phyloP scores from a whole-genome alignment of 106 monocot species.

The Dioscorea alata region DNA sequence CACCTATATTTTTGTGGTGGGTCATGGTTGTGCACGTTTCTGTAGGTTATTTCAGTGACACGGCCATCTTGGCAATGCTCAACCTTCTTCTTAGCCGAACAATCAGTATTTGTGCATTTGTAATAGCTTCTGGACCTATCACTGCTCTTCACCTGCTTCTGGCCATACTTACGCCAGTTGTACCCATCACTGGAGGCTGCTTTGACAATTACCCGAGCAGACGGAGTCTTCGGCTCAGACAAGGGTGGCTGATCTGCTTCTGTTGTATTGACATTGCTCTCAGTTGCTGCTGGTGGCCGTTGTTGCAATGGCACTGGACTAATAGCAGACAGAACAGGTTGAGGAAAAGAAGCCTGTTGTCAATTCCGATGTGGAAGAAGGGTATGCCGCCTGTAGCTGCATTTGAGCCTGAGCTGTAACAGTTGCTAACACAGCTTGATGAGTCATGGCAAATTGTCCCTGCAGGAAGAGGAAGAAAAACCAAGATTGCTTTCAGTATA shows the following conservation, averaged over 20 bases:
- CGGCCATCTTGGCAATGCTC: constrained; percentile 62
- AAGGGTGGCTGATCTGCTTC: background rate
- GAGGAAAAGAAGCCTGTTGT: constrained; percentile 14
- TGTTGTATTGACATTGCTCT: constrained; percentile 11
- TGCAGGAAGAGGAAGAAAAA: constrained; percentile 11
- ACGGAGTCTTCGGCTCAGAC: constrained; percentile 17
- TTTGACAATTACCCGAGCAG: constrained; percentile 13
- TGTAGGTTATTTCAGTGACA: constrained; percentile 43
- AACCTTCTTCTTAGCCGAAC: constrained; percentile 73
- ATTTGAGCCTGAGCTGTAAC: constrained; percentile 77
- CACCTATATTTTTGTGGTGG: constrained; percentile 45
- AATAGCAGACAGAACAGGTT: constrained; percentile 16
- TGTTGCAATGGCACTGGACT: constrained; percentile 23
- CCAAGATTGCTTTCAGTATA: background rate
- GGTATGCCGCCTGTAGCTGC: constrained; percentile 34
- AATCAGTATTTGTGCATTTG: constrained; percentile 51
- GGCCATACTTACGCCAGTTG: constrained; percentile 82
- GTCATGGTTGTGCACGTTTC: constrained; percentile 55
- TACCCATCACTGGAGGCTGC: constrained; percentile 43
- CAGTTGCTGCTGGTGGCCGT: constrained; percentile 5
- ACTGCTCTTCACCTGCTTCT: constrained; percentile 80
- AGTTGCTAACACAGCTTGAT: constrained; percentile 70
- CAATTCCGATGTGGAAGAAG: constrained; percentile 19
- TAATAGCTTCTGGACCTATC: constrained; percentile 70
- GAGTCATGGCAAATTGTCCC: constrained; percentile 68